Evolutionary conservation across 2,329 filamentous ascomycete species (phyloP), one percentile per base, ranked within the genome.

Genomic region (Alternaria brassicicola): DNA sequence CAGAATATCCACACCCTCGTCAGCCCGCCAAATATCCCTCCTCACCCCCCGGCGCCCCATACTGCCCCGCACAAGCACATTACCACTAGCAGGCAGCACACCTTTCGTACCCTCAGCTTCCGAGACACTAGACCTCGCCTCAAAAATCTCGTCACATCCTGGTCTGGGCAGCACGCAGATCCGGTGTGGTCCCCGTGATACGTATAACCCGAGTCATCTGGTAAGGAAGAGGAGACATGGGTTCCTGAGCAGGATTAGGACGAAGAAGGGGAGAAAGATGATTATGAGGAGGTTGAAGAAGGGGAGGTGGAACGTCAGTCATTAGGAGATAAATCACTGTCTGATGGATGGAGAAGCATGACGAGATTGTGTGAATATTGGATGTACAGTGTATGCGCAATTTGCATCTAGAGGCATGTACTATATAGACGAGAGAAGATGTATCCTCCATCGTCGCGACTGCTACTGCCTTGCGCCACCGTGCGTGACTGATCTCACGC

Each of bases 211-310:
- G 9, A 86, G 83, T 49, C 84, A 87, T 62, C 70, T 82, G 42
- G 84, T 87, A 39, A 80, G 87, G 71, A 89, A 88, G 78, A 79
- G 86, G 62, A 80, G 86, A 66, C 84, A 86, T 76, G 86, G 86
- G 2, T 88, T 87, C 68, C 70, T 88, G 59, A 77, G 82, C 9
- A 74, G 86, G 66, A 63, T 86, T 60, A 78, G 79, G 68, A 80
- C 80, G 21, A 80, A 82, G 68, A 83, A 80, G 50, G 86, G 86
- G 23, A 76, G 83, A 68, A 81, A 81, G 72, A 78, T 83, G 47
- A 64, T 89, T 63, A 81, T 80, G 74, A 79, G 85, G 70, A 79
- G 86, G 72, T 77, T 79, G 67, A 70, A 80, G 55, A 87, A 85
- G 79, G 82, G 83, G 23, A 79, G 85, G 73, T 70, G 66, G 69